A percentile compares a stretch with the other conserved stretches of the same genome.
These are phyloP conservation scores for Eucalyptus lansdowneana DNA, from an alignment of 345 rosid genomes.

Conservation along the genomic window DNA sequence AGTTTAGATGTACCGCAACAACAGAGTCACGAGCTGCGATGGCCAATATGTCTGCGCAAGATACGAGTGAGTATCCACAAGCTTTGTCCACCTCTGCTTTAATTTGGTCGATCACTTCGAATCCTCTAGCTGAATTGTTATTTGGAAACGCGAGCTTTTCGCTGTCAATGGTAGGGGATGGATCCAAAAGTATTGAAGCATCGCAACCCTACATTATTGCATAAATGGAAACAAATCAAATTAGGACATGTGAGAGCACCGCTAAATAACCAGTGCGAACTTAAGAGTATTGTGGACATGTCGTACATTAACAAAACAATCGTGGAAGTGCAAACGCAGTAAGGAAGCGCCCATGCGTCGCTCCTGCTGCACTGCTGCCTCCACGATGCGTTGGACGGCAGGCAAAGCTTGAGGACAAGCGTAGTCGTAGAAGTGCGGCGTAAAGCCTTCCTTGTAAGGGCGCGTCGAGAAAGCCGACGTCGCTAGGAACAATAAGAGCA, in stretches of 20 bases:
- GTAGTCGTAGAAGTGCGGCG: slow-evolving; percentile 38
- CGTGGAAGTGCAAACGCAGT: slow-evolving; percentile 54
- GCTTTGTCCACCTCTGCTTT: slow-evolving; percentile 37
- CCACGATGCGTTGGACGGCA: slow-evolving; percentile 9
- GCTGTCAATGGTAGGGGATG: slow-evolving; percentile 29
- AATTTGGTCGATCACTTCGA: slow-evolving; percentile 51
- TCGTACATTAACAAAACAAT: slow-evolving; percentile 50
- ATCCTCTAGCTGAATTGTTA: slow-evolving; percentile 32
- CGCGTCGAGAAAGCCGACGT: neutral
- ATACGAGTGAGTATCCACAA: slow-evolving; percentile 39
- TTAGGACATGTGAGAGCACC: neutral
- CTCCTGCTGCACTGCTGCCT: slow-evolving; percentile 24
- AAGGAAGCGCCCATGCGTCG: slow-evolving; percentile 44
- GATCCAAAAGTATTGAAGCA: slow-evolving; percentile 54
- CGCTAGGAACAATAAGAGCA: slow-evolving; percentile 1
- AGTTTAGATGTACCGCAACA: slow-evolving; percentile 16
- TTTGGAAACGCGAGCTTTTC: slow-evolving; percentile 42
- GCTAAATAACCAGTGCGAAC: neutral
- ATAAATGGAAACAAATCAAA: neutral
- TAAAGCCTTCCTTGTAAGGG: neutral
- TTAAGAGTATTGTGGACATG: neutral
- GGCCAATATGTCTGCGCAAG: slow-evolving; percentile 59
- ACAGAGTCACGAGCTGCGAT: slow-evolving; percentile 61
- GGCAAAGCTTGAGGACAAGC: slow-evolving; percentile 42
- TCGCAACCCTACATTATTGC: slow-evolving; percentile 32